These are phyloP conservation scores for Suillus tomentosus DNA, from an alignment of 768 basidiomycete species.

Conservation along the genomic window DNA sequence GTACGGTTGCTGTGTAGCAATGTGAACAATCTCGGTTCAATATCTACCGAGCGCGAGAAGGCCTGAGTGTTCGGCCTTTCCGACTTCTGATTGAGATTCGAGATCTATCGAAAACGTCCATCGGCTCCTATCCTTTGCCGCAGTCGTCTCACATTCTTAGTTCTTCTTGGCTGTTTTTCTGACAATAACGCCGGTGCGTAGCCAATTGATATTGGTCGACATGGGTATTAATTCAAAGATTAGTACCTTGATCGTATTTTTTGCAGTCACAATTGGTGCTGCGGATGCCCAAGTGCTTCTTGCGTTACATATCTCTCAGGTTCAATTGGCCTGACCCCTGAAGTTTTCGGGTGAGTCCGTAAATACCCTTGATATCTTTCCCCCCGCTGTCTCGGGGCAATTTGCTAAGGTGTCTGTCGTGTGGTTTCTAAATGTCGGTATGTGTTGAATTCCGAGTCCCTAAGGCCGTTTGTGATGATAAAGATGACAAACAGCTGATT, in stretches of 20 bases:
- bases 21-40: neutral
- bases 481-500: neutral
- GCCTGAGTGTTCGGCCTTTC: neutral
- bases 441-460: neutral
- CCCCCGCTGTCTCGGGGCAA: neutral
- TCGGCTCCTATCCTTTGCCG: neutral
- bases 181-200: neutral
- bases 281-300: neutral
- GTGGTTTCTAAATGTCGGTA: neutral
- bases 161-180: neutral
- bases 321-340: neutral
- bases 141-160: neutral
- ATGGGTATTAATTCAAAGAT: neutral
- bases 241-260: neutral
- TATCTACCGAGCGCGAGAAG: neutral
- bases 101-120: neutral
- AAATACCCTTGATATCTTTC: neutral
- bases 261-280: neutral
- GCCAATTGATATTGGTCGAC: neutral
- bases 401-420: neutral
- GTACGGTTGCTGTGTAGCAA: neutral
- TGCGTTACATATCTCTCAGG: neutral
- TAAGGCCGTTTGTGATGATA: neutral
- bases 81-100: neutral
- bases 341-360: neutral